These are phyloP conservation scores for Xerocomus cyaneibrunnescens DNA, from an alignment of 1,284 basidiomycete genomes.

Conservation along the genomic window DNA sequence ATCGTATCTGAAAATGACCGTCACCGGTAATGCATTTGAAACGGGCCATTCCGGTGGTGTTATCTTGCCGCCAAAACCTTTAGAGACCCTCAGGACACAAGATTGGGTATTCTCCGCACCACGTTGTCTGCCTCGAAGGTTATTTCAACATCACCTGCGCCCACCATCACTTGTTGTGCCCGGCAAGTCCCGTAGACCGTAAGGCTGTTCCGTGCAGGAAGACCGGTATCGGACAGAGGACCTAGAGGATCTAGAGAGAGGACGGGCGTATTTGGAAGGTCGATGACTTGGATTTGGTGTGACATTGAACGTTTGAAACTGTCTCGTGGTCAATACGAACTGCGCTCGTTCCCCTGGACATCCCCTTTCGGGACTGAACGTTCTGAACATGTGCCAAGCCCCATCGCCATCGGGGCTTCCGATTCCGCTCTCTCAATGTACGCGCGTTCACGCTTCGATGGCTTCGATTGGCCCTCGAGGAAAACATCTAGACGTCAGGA, in stretches of 20 bases:
- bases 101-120: conserved; percentile 29
- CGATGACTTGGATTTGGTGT: conserved; percentile 10
- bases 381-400: conserved; percentile 23
- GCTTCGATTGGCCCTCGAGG: conserved; percentile 25
- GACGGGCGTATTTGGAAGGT: conserved; percentile 22
- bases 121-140: conserved; percentile 35
- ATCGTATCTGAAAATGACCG: not conserved
- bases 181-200: conserved; percentile 27
- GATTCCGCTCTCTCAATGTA: conserved; percentile 25
- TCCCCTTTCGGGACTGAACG: conserved; percentile 21
- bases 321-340: conserved; percentile 15
- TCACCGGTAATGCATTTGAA: conserved; percentile 20
- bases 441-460: conserved; percentile 10
- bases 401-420: conserved; percentile 34
- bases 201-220: conserved; percentile 19
- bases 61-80: conserved; percentile 24
- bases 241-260: conserved; percentile 14
- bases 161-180: not conserved
- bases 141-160: conserved; percentile 22
- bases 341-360: conserved; percentile 10
- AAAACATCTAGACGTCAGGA: conserved; percentile 15
- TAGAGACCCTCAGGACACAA: conserved; percentile 1
- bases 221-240: conserved; percentile 9
- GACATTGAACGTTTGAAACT: conserved; percentile 8
- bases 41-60: conserved; percentile 19